A percentile compares a stretch with the other conserved stretches of the same genome.
Evolutionary conservation across 139 green algal genomes (phyloP).

Genomic region (Trebouxia sp.): DNA sequence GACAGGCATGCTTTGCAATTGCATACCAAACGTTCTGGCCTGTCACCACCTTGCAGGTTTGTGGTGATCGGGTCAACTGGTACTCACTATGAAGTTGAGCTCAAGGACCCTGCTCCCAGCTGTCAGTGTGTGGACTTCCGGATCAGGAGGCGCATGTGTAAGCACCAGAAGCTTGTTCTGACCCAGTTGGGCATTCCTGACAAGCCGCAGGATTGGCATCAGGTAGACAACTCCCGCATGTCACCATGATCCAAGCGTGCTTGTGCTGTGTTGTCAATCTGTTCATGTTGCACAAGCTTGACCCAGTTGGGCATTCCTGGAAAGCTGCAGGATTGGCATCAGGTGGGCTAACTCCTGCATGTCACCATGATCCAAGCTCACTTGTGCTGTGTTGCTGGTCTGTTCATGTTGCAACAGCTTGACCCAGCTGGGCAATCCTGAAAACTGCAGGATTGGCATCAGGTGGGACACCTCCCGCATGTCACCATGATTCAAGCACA

Average conservation of each 20-base stretch:
- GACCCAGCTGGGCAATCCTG: constrained; percentile 19
- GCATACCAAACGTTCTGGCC: too few species aligned
- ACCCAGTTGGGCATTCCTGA: constrained; percentile 18
- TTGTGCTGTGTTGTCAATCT: too few species aligned
- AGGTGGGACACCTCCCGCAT: neutral
- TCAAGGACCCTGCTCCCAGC: neutral
- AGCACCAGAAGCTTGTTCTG: constrained; percentile 28
- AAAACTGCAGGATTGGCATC: constrained; percentile 11
- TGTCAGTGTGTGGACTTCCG: constrained; percentile 33
- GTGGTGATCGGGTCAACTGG: constrained; percentile 26
- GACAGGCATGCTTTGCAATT: too few species aligned
- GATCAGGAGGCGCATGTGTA: constrained; percentile 18
- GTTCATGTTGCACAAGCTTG: too few species aligned
- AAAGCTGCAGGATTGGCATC: constrained; percentile 7
- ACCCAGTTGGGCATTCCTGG: constrained; percentile 17
- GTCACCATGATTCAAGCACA: too few species aligned
- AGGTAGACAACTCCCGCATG: neutral
- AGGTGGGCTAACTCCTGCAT: too few species aligned
- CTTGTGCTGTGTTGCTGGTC: too few species aligned
- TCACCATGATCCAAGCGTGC: too few species aligned
- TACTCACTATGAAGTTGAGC: constrained; percentile 20
- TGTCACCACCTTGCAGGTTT: constrained; percentile 30
- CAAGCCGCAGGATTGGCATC: constrained; percentile 13
- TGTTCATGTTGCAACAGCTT: too few species aligned
- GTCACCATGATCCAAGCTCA: too few species aligned